Evolutionary conservation across 2,329 filamentous ascomycete genomes (phyloP), one percentile per base, ranked within the genome.

Genomic region (Alternaria triticimaculans): DNA sequence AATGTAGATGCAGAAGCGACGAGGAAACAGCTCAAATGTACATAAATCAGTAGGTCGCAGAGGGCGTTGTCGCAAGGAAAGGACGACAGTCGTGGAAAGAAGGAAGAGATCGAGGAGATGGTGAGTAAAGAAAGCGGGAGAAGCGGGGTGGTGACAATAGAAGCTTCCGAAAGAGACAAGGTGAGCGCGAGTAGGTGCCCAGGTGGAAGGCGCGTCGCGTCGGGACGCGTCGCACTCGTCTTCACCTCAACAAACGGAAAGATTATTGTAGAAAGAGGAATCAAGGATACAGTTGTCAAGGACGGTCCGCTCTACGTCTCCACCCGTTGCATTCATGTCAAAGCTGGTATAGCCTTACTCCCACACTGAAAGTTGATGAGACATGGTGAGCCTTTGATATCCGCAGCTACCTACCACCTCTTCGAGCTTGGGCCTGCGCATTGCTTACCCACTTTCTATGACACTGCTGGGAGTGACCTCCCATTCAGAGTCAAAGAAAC

Each of bases 401-500:
- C 20, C 20, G 20, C 30, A 41, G 14, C 9, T 33, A 53, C 20
- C 10, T 41, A 25, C 20, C 14, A 20, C 20, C 14, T 53, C 49
- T 41, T 53, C 12, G 33, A 15, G 49, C 25, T 49, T 49, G 25
- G 11, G 21, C 15, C 28, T 15, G 11, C 14, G 18, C 26, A 43
- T 10, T 1, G 18, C 43, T 57, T 48, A 64, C 15, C 44, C 58
- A 12, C 54, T 63, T 14, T 67, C 64, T 11, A 74, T 45, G 68
- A 84, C 84, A 21, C 86, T 86, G 25, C 79, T 81, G 41, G 77
- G 64, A 44, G 84, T 84, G 48, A 87, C 79, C 48, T 82, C 75
- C 87, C 87, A 89, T n/a, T 74, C 65, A 62, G 80, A 78, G 68
- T 88, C 85, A 65, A 88, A 84, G 74, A 86, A 87, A 0, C 87